Base-by-base conservation (phyloP, 73 alveolate genomes). In the Paramecium caudatum region DNA sequence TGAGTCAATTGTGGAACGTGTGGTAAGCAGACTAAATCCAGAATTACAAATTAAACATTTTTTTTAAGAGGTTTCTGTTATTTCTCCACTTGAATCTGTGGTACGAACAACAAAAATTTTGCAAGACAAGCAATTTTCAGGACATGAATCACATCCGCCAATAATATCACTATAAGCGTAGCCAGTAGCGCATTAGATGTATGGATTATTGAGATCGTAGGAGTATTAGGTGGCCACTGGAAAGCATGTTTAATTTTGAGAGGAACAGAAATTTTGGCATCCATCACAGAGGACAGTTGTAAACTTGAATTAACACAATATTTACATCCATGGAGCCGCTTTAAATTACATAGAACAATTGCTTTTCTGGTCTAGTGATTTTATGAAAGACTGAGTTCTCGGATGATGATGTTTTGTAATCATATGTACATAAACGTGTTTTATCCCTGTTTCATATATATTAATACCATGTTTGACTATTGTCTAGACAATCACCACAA, bases 401-500 rank as follows among this genome's bases (percentile, higher is more conserved):
- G 1, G 47, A 17, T 3, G 43, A 27, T 74, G 36, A 39, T 0
- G 47, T 45, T 25, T 27, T 27, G 21, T 74, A 74, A 21, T 74
- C 88, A 43, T 74, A 74, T 74, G 88, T 74, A 8, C 88, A 74
- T 5, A 13, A 27, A 19, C 88, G 10, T 9, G 62, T 41, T 39
- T 37, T 27, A 74, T 74, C 88, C 83, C 83, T 65, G 10, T 1
- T 9, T 32, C 34, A 33, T 32, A 12, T 30, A 0, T 30, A 65
- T 33, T 8, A 30, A 32, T 65, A 65, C 88, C 88, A 74, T 12
- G 47, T 43, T 21, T 74, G 5, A 37, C 69, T 21, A 13, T 74
- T 74, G 37, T 74, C 88, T 21, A 74, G 21, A 74, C 88, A 74
- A 43, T 74, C 88, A 15, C 88, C 88, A 41, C 88, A 74, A 74